Evolutionary conservation across 148 eudicot species (phyloP).

Genomic region (Rheum nobile): DNA sequence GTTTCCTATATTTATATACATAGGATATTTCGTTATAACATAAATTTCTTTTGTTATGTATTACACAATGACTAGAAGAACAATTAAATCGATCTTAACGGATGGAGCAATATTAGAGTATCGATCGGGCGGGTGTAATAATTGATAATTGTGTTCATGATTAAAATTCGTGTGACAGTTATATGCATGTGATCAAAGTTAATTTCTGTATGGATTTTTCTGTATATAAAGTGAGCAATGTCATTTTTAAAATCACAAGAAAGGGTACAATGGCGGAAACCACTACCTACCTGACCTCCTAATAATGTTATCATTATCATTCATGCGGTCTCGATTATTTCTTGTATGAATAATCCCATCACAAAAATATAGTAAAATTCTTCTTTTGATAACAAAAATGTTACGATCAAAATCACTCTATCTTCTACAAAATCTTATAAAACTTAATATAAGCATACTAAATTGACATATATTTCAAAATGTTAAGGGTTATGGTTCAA

Average conservation of each 20-base stretch:
- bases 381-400: too few relatives aligned
- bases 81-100: too few relatives aligned
- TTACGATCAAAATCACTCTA: too few relatives aligned
- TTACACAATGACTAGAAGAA: too few relatives aligned
- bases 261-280: background rate
- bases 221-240: background rate
- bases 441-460: background rate
- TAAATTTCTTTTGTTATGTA: too few relatives aligned
- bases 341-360: too few relatives aligned
- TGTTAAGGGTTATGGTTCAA: too few relatives aligned
- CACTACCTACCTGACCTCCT: background rate
- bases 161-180: background rate
- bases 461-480: background rate
- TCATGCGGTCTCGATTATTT: background rate
- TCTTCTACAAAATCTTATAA: too few relatives aligned
- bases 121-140: background rate
- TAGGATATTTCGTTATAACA: too few relatives aligned
- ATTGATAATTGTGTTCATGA: background rate
- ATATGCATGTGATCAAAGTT: background rate
- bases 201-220: background rate
- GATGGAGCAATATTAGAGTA: too few relatives aligned
- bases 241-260: background rate
- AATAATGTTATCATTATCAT: background rate
- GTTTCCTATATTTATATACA: too few relatives aligned
- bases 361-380: too few relatives aligned